Conservation (phyloP, 768 basidiomycete genomes). For the Suillus ampliporus region DNA sequence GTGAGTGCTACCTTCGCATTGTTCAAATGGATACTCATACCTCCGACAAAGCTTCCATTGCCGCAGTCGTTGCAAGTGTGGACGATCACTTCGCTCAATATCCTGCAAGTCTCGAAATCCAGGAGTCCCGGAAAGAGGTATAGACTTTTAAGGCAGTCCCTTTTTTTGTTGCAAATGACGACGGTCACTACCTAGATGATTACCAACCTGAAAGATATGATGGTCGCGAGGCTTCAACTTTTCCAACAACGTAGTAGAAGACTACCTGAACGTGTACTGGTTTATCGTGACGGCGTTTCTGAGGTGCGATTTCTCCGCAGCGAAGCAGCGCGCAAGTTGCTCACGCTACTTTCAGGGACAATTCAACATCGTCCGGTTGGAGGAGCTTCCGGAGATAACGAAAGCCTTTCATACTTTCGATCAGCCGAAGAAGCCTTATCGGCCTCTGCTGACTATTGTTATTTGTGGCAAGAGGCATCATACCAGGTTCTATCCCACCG, state of each 20-base stretch:
- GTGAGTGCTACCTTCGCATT: conserved; percentile 20
- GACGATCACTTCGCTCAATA: conserved; percentile 53
- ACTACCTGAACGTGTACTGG: conserved; percentile 53
- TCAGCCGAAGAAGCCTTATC: conserved; percentile 43
- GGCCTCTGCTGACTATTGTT: conserved; percentile 55
- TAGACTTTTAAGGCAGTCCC: conserved; percentile 5
- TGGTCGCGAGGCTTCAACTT: conserved; percentile 49
- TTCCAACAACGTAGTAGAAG: conserved; percentile 41
- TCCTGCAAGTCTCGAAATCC: conserved; percentile 55
- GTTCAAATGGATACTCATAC: background rate
- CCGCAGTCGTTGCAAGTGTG: conserved; percentile 57
- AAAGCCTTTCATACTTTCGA: conserved; percentile 48
- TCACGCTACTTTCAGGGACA: conserved; percentile 46
- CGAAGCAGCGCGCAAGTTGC: background rate
- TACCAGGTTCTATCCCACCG: conserved; percentile 60
- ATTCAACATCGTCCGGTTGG: conserved; percentile 48
- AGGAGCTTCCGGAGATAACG: conserved; percentile 51
- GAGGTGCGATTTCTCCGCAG: conserved; percentile 51
- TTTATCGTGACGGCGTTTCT: conserved; percentile 80
- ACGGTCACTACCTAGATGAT: conserved; percentile 50
- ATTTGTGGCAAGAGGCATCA: conserved; percentile 66
- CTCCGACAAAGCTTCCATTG: conserved; percentile 46
- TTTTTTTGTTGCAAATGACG: conserved; percentile 6
- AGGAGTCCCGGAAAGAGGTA: conserved; percentile 75
- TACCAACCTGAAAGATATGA: conserved; percentile 52